Evolutionary conservation across 148 eudicot genomes (phyloP).

Genomic region (Pharnaceum exiguum): DNA sequence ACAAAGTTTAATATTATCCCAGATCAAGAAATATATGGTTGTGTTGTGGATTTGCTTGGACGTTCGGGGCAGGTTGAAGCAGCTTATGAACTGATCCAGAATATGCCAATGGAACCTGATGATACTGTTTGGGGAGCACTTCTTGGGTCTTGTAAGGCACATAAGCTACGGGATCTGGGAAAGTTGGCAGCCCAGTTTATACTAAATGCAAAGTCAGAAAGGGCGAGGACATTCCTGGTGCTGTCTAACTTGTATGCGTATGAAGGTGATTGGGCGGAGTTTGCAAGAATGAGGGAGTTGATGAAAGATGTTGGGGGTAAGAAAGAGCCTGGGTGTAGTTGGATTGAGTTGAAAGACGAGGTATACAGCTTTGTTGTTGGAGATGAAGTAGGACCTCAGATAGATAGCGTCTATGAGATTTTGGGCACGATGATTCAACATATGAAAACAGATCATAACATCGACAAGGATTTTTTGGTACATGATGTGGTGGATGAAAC

Average conservation of each 20-base stretch:
- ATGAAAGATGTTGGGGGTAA: constrained; percentile 62
- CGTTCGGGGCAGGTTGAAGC: constrained; percentile 81
- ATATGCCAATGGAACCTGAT: constrained; percentile 76
- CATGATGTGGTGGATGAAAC: constrained; percentile 30
- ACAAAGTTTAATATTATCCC: constrained; percentile 46
- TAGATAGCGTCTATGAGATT: constrained; percentile 44
- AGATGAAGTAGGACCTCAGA: constrained; percentile 52
- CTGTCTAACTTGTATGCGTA: constrained; percentile 74
- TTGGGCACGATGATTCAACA: constrained; percentile 38
- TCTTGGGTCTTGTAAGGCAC: constrained; percentile 83
- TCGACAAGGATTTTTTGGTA: constrained; percentile 18
- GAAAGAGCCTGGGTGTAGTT: constrained; percentile 89
- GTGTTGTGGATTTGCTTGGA: constrained; percentile 84
- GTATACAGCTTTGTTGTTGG: constrained; percentile 62
- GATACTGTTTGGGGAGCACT: constrained; percentile 90
- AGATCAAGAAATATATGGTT: constrained; percentile 71
- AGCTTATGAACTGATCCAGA: constrained; percentile 72
- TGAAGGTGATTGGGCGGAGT: constrained; percentile 77
- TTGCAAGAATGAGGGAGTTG: constrained; percentile 59
- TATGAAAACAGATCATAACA: constrained; percentile 42
- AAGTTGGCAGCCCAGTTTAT: constrained; percentile 49
- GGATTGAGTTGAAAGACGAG: constrained; percentile 63
- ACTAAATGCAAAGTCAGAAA: constrained; percentile 47
- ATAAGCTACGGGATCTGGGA: constrained; percentile 53
- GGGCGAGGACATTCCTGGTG: constrained; percentile 54